Evolutionary conservation across 192 early-diverging fungal genomes (phyloP).

Genomic region (Backusella westeae): DNA sequence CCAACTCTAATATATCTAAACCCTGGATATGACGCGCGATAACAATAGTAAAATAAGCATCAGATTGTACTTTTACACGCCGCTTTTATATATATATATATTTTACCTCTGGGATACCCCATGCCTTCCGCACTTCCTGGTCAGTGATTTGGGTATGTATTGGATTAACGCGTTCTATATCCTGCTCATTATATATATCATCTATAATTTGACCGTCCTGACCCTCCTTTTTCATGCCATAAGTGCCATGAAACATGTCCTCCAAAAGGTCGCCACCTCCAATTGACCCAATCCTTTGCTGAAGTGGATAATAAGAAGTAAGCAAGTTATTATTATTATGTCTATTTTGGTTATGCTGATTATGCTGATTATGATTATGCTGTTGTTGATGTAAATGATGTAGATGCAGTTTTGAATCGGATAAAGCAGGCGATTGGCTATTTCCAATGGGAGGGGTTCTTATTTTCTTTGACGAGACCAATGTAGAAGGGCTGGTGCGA

Average conservation of each 20-base stretch:
- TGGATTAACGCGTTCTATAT: conserved; percentile 19
- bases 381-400: neutral
- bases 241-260: neutral
- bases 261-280: neutral
- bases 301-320: conserved; percentile 2
- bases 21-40: neutral
- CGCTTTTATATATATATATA: neutral
- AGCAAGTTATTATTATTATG: neutral
- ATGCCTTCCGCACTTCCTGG: conserved; percentile 5
- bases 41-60: neutral
- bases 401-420: neutral
- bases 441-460: neutral
- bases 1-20: neutral
- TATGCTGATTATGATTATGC: conserved; percentile 1
- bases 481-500: neutral
- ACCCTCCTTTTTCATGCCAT: neutral
- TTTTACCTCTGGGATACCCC: conserved; percentile 29
- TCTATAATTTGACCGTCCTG: neutral
- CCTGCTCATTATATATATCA: conserved; percentile 18
- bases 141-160: conserved; percentile 17
- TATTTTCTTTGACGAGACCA: neutral
- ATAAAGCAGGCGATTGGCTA: neutral
- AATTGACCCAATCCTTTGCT: neutral
- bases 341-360: neutral
- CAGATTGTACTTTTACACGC: neutral